Evolutionary conservation across 768 basidiomycete genomes (phyloP), one percentile per base, ranked within the genome.

Genomic region (Mycena pura): DNA sequence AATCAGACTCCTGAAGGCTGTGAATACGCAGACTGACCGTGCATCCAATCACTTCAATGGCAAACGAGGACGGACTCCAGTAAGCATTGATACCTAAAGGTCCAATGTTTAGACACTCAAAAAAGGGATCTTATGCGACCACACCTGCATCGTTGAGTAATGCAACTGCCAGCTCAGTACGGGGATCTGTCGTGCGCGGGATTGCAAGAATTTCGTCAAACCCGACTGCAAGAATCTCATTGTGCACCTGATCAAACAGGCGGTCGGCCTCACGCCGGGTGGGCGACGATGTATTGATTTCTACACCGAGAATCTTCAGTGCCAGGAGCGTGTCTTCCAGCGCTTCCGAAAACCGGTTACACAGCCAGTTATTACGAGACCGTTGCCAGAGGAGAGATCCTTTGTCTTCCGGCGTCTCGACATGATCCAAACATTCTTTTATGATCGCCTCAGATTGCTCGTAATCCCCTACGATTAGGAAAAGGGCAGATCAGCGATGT

Each of bases 161-260:
- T 11, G 83, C 77, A 9, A 90, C 86, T 9, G 88, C 87, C 29
- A 92, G 77, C 66, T 90, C 86, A 11, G 79, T 84, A 41, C 80
- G 78, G 1, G 77, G 70, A 70, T 91, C 88, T 7, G 82, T 82
- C 6, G 86, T 82, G n/a, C 83, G 77, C 25, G 87, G 88, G 38
- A 88, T 85, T 25, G 77, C 69, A 10, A 90, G 74, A 61, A 92
- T 88, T 56, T 87, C 83, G 24, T 88, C 88, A 62, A 88, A 88
- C 1, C 89, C 89, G 24, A 88, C 81, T 0, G 86, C 85, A 44
- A 90, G 73, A 43, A 91, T 88, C 68, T 89, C 86, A 62, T 87
- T 86, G 70, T 87, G 88, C 55, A 90, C 85, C 67, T 84, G 79
- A 57, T 90, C 86, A 65, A 90, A 90, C 81, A 88, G 82, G n/a